Percentiles rank a stretch among this genome's conserved stretches.
These are phyloP conservation scores for Chrysoporthe austroafricana DNA, from an alignment of 2,329 filamentous ascomycete genomes.

Conservation along the genomic window DNA sequence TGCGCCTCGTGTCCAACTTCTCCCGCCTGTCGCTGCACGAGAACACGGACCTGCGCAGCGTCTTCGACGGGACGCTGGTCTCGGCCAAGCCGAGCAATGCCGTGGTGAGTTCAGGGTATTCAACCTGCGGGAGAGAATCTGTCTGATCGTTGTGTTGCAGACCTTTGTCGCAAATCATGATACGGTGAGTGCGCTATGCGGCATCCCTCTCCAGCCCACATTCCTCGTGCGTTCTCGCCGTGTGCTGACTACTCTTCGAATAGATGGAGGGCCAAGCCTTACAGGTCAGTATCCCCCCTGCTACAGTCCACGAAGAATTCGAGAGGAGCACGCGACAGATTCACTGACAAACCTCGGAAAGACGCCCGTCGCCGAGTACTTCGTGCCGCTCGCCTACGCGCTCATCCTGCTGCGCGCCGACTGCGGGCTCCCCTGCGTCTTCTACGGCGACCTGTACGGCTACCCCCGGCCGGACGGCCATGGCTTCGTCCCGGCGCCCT, in stretches of 20 bases:
- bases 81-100: slow-evolving; percentile 56
- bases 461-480: slow-evolving; percentile 54
- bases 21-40: slow-evolving; percentile 58
- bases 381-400: slow-evolving; percentile 70
- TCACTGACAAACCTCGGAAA: slow-evolving; percentile 30
- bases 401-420: slow-evolving; percentile 65
- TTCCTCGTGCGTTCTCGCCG: neutral
- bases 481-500: slow-evolving; percentile 42
- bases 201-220: neutral
- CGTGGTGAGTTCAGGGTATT: slow-evolving; percentile 48
- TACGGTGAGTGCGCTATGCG: slow-evolving; percentile 46
- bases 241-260: neutral
- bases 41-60: slow-evolving; percentile 59
- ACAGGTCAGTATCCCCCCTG: slow-evolving; percentile 43
- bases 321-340: no score
- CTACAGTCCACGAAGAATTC: neutral
- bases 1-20: slow-evolving; percentile 68
- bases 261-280: slow-evolving; percentile 52
- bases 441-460: slow-evolving; percentile 73
- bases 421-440: slow-evolving; percentile 67
- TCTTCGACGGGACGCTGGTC: slow-evolving; percentile 63
- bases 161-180: slow-evolving; percentile 73
- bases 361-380: slow-evolving; percentile 62
- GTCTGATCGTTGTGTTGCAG: slow-evolving; percentile 32
- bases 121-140: neutral